Conservation (phyloP, 1,284 basidiomycete genomes). For the Thecaphora thlaspeos region DNA sequence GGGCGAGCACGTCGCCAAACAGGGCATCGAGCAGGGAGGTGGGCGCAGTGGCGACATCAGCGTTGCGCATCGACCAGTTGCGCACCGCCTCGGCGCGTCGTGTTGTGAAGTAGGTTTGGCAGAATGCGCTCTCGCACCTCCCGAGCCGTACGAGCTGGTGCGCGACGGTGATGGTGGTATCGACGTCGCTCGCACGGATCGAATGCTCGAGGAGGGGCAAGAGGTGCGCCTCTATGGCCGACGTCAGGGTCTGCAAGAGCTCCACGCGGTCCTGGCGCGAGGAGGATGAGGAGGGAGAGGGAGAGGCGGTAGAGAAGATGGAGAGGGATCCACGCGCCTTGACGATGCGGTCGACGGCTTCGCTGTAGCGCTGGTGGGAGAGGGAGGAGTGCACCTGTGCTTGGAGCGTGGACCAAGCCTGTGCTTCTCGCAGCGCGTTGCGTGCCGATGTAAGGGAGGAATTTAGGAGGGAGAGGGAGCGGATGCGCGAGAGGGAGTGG, state of each 20-base stretch:
- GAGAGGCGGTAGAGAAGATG: conserved; percentile 21
- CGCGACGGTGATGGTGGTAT: conserved; percentile 6
- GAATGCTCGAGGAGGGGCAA: conserved; percentile 14
- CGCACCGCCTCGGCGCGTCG: conserved; percentile 13
- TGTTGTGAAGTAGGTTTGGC: conserved; percentile 16
- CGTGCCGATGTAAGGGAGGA: conserved; percentile 22
- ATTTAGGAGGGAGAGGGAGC: conserved; percentile 19
- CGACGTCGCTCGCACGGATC: conserved; percentile 10
- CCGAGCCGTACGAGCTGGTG: conserved; percentile 15
- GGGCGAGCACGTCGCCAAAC: conserved; percentile 17
- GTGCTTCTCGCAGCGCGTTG: conserved; percentile 36
- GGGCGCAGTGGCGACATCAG: too few relatives aligned
- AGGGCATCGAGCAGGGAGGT: conserved; percentile 12
- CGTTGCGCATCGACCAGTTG: conserved; percentile 14
- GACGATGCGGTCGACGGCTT: conserved; percentile 25
- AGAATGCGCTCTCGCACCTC: conserved; percentile 14
- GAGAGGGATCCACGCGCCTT: conserved; percentile 26
- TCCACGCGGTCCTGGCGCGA: conserved; percentile 18
- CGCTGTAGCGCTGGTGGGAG: conserved; percentile 15
- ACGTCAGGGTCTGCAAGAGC: conserved; percentile 20
- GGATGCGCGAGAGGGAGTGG: conserved; percentile 14
- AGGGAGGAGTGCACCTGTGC: conserved; percentile 21
- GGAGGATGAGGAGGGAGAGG: conserved; percentile 17
- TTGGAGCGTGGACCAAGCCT: conserved; percentile 41
- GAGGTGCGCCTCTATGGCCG: conserved; percentile 17